A percentile compares a stretch with the other conserved stretches of the same genome.
These are phyloP conservation scores for Sarocladium strictum DNA, from an alignment of 2,329 filamentous ascomycete genomes.

Conservation along the genomic window DNA sequence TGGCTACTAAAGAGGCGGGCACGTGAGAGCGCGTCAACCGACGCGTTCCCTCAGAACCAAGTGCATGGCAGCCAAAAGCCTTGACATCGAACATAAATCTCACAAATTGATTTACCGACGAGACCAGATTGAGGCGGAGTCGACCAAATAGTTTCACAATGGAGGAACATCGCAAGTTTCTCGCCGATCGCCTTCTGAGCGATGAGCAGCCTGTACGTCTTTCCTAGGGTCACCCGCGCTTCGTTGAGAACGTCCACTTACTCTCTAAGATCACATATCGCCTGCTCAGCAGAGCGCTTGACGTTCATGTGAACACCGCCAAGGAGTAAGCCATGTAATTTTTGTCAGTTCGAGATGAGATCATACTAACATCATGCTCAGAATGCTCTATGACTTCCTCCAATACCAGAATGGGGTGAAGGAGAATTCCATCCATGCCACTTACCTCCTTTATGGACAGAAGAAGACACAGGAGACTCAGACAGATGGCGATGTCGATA, in stretches of 20 bases:
- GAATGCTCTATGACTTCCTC: constrained; percentile 83
- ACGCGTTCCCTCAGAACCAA: constrained; percentile 14
- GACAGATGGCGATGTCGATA: constrained; percentile 61
- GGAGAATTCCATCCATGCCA: constrained; percentile 74
- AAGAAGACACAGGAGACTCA: constrained; percentile 37
- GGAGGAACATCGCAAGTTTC: constrained; percentile 63
- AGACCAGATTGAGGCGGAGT: no score
- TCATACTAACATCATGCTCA: constrained; percentile 68
- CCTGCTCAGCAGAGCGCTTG: constrained; percentile 71
- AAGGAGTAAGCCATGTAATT: constrained; percentile 65
- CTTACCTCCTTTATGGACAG: constrained; percentile 78
- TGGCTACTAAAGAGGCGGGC: constrained; percentile 11
- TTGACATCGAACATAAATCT: background rate
- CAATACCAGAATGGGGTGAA: constrained; percentile 68
- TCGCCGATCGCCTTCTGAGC: constrained; percentile 69
- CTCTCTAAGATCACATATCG: constrained; percentile 73
- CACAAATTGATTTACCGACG: background rate
- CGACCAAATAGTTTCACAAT: no score
- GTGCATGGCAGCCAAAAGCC: background rate
- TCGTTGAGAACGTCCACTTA: background rate
- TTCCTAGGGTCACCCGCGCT: background rate
- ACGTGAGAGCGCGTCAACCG: constrained; percentile 29
- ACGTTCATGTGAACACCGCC: constrained; percentile 78
- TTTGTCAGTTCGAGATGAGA: constrained; percentile 45
- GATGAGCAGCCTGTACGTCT: constrained; percentile 64